Evolutionary conservation across 805 yeast genomes (phyloP).

Genomic region (Zygotorulaspora sp.): DNA sequence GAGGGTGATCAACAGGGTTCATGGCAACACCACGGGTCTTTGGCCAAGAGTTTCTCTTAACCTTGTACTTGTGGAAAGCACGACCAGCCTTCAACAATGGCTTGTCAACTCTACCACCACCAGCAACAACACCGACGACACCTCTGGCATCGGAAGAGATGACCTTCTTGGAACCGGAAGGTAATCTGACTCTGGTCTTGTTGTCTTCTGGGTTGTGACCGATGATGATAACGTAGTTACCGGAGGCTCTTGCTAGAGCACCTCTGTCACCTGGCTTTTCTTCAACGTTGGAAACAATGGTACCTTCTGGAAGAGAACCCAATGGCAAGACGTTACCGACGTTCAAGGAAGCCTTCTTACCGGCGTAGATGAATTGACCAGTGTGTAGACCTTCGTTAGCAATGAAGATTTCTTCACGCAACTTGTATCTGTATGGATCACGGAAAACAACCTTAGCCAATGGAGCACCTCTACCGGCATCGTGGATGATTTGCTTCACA

Average conservation of each 20-base stretch:
- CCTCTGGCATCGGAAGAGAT: slow-evolving; percentile 96
- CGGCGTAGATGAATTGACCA: slow-evolving; percentile 98
- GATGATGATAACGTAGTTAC: slow-evolving; percentile 97
- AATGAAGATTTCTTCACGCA: slow-evolving; percentile 97
- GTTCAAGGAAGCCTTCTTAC: slow-evolving; percentile 95
- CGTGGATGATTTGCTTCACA: slow-evolving; percentile 97
- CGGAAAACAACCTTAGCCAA: slow-evolving; percentile 98
- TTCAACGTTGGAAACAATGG: slow-evolving; percentile 96
- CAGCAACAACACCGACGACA: slow-evolving; percentile 99
- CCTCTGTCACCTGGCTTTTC: slow-evolving; percentile 99
- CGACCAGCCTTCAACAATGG: slow-evolving; percentile 99
- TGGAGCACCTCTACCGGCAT: slow-evolving; percentile 99
- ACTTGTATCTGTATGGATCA: slow-evolving; percentile 98
- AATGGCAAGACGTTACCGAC: slow-evolving; percentile 97
- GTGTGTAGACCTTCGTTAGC: slow-evolving; percentile 99
- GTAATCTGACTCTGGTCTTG: slow-evolving; percentile 98
- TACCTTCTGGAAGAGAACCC: slow-evolving; percentile 98
- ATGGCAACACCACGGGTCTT: slow-evolving; percentile 99
- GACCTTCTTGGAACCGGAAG: slow-evolving; percentile 98
- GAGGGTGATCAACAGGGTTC: slow-evolving; percentile 99
- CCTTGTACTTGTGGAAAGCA: slow-evolving; percentile 99
- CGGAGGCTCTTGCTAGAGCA: slow-evolving; percentile 99
- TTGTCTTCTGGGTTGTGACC: slow-evolving; percentile 99
- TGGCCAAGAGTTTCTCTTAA: slow-evolving; percentile 99
- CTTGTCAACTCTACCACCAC: slow-evolving; percentile 99